Evolutionary conservation across 1,284 basidiomycete genomes (phyloP), one percentile per base, ranked within the genome.

Genomic region (Microbotryum saponariae): DNA sequence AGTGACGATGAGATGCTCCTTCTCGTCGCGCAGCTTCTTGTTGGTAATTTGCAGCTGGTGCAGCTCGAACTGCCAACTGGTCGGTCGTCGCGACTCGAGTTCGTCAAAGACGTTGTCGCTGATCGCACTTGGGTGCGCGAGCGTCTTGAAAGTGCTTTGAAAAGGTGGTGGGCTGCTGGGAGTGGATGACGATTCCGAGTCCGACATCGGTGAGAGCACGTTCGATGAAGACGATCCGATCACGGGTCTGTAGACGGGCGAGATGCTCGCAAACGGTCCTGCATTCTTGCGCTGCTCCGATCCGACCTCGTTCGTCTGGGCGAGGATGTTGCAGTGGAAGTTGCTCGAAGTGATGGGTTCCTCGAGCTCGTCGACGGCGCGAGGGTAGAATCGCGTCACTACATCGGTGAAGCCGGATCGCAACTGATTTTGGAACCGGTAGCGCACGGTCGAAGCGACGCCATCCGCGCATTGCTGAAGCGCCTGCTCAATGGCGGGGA

Each of bases 11-110:
- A 74, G 61, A 31, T 73, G 77, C 23, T 76, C 76, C 42, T 91
- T 78, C 75, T 91, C 88, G 63, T 88, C 86, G 59, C 77, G 76
- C 58, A 93, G 71, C 66, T 85, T 77, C 73, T 83, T 79, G 73
- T 94, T 93, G 58, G 82, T 79, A 70, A 84, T 66, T 54, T 69
- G 67, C 4, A 69, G 79, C 76, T 91, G 88, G 76, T 91, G 87
- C 45, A 94, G 79, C 77, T 92, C 90, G 72, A 91, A 93, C 76
- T 92, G 90, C 91, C 91, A 94, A 66, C 86, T 89, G 46, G 85
- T 85, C 23, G 80, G 83, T 14, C 85, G 77, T 9, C 76, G 74
- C 0, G 81, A 79, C 51, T 86, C 84, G 23, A 91, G 80, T 74
- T 89, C 88, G 52, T 83, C 83, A 68, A 90, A 91, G 10, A 91